Conservation (phyloP, 768 basidiomycete genomes). For the Kwoniella heveanensis region DNA sequence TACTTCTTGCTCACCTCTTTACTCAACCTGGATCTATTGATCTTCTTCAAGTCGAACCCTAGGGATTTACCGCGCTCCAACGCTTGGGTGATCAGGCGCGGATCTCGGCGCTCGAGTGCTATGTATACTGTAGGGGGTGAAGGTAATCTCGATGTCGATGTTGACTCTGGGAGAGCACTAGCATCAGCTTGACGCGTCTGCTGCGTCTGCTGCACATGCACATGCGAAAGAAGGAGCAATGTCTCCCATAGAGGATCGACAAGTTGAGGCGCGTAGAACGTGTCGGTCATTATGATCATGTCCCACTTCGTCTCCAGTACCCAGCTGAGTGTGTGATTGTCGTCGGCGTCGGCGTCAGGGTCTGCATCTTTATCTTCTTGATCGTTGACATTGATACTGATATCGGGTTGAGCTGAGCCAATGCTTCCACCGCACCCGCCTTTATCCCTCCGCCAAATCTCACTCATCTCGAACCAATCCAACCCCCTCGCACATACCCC, state of each 20-base stretch:
- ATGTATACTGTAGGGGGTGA: slow-evolving; percentile 63
- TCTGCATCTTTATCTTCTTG: neutral
- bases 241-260: slow-evolving; percentile 71
- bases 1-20: slow-evolving; percentile 66
- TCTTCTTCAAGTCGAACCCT: slow-evolving; percentile 64
- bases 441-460: neutral
- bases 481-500: slow-evolving; percentile 8
- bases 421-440: neutral
- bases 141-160: neutral
- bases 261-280: slow-evolving; percentile 69
- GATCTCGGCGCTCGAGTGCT: slow-evolving; percentile 77
- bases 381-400: neutral
- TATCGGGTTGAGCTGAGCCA: too few relatives aligned
- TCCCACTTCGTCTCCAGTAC: slow-evolving; percentile 59
- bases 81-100: slow-evolving; percentile 64
- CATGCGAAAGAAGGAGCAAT: slow-evolving; percentile 61
- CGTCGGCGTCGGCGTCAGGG: slow-evolving; percentile 6
- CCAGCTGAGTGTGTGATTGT: slow-evolving; percentile 54
- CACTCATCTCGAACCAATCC: slow-evolving; percentile 24
- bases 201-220: neutral
- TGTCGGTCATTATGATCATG: slow-evolving; percentile 80
- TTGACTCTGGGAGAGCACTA: neutral
- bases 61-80: slow-evolving; percentile 63
- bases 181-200: neutral
- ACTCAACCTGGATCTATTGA: slow-evolving; percentile 65